Base-by-base conservation (phyloP, 83 land plant species). In the Picea mariana region DNA sequence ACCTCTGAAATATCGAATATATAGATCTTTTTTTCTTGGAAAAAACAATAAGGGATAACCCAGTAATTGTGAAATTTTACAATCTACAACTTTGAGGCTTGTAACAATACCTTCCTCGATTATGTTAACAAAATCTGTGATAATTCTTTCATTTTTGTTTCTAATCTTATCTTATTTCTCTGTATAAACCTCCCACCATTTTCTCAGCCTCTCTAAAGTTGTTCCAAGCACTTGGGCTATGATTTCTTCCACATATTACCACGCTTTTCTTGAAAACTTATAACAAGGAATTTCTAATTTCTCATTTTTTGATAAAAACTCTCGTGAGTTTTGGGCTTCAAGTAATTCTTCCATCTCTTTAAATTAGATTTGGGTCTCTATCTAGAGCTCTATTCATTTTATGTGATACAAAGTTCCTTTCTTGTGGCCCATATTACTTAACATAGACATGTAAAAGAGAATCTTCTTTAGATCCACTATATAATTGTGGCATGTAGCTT, bases 151-250 rank as follows among this genome's bases (percentile, higher is more conserved):
- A 72, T 90, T 84, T 23, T 84, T 80, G 21, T 88, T 89, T 49
- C 89, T 83, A 8, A 44, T 44, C 65, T 84, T 84, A 82, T 90
- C 87, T 85, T 89, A 89, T 83, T 87, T 92, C 85, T 94, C 96
- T 83, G 90, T 94, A 84, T 85, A 92, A 12, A 92, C 95, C 61
- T 94, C 96, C 96, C 96, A 94, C 96, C 96, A 94, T 88, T 94
- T 94, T 4, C 96, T 95, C 4, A 94, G 81, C 64, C 96, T 83
- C 83, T 94, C 92, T 11, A 95, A 89, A 34, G 97, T 94, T 15
- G 95, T 88, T 11, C 97, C 95, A 1, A 95, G 97, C 71, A 94
- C 90, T 82, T 94, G 92, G 52, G 97, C 91, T 1, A 93, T 95
- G 47, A 94, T 44, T 78, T 86, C 88, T 94, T 94, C 95, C 97